These are phyloP conservation scores for Clathrospora elynae DNA, from an alignment of 2,329 filamentous ascomycete species.

Conservation along the genomic window DNA sequence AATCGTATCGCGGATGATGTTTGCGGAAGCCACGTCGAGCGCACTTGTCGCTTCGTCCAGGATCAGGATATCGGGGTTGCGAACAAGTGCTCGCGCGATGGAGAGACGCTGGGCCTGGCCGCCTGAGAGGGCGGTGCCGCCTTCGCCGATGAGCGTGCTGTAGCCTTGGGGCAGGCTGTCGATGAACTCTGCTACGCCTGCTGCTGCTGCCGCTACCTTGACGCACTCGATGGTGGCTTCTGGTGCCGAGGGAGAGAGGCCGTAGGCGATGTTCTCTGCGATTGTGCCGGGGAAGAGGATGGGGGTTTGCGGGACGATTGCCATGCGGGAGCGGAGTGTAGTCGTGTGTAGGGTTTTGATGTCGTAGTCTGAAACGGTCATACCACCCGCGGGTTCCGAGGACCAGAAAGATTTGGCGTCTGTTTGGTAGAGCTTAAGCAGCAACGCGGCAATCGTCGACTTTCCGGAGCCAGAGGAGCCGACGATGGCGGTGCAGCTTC, in stretches of 20 bases:
- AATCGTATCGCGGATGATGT: conserved; percentile 68
- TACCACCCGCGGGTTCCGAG: conserved; percentile 31
- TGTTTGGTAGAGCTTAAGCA: conserved; percentile 71
- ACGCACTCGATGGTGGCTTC: conserved; percentile 56
- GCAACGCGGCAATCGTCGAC: conserved; percentile 76
- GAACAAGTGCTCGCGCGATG: conserved; percentile 78
- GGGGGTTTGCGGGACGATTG: conserved; percentile 72
- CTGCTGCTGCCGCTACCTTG: conserved; percentile 56
- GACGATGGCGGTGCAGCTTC: conserved; percentile 76
- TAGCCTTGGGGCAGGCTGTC: conserved; percentile 72
- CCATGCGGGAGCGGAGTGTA: conserved; percentile 65
- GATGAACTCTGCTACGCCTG: conserved; percentile 79
- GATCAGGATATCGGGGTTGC: conserved; percentile 73
- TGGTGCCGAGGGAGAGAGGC: conserved; percentile 62
- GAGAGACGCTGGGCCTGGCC: conserved; percentile 83
- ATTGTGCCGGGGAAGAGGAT: conserved; percentile 79
- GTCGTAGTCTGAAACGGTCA: conserved; percentile 65
- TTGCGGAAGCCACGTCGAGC: conserved; percentile 72
- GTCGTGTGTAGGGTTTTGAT: conserved; percentile 64
- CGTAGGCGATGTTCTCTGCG: conserved; percentile 82
- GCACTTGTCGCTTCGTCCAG: conserved; percentile 87
- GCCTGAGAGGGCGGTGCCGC: conserved; percentile 73
- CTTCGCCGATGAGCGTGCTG: conserved; percentile 75
- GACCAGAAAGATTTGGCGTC: conserved; percentile 1
- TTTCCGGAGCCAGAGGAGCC: conserved; percentile 90